Conservation (phyloP, 1,284 basidiomycete genomes). For the Boletus mariae region DNA sequence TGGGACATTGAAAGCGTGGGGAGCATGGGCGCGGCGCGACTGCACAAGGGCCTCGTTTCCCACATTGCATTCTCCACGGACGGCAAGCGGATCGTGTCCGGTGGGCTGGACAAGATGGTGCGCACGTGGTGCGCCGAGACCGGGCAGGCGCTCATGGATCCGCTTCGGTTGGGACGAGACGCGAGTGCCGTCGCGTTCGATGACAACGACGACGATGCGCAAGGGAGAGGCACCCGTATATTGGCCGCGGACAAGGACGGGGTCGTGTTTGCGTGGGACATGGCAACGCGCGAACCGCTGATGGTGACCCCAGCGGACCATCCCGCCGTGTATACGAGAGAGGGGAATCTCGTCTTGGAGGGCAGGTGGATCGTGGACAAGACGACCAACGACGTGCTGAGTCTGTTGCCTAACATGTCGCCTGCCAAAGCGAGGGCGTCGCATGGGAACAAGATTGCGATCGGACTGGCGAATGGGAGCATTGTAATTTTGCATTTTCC, state of each 20-base stretch:
- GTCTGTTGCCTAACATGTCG: slow-evolving; percentile 30
- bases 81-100: slow-evolving; percentile 27
- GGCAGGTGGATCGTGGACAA: slow-evolving; percentile 26
- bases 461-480: slow-evolving; percentile 31
- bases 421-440: slow-evolving; percentile 26
- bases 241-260: slow-evolving; percentile 24
- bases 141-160: slow-evolving; percentile 19
- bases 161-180: slow-evolving; percentile 21
- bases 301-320: slow-evolving; percentile 19
- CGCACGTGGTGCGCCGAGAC: slow-evolving; percentile 28
- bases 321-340: slow-evolving; percentile 8
- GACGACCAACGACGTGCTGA: slow-evolving; percentile 11
- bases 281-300: slow-evolving; percentile 21
- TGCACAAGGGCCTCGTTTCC: slow-evolving; percentile 31
- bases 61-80: slow-evolving; percentile 28
- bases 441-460: slow-evolving; percentile 20
- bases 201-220: neutral
- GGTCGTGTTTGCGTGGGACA: slow-evolving; percentile 30
- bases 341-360: slow-evolving; percentile 18
- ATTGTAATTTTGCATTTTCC: slow-evolving; percentile 28
- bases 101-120: slow-evolving; percentile 28
- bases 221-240: slow-evolving; percentile 9
- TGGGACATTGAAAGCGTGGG: slow-evolving; percentile 33
- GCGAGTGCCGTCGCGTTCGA: slow-evolving; percentile 27
- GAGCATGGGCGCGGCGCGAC: slow-evolving; percentile 25